A percentile compares a stretch with the other conserved stretches of the same genome.
These are phyloP conservation scores for Podila minutissima DNA, from an alignment of 192 early-diverging fungal species.

Conservation along the genomic window DNA sequence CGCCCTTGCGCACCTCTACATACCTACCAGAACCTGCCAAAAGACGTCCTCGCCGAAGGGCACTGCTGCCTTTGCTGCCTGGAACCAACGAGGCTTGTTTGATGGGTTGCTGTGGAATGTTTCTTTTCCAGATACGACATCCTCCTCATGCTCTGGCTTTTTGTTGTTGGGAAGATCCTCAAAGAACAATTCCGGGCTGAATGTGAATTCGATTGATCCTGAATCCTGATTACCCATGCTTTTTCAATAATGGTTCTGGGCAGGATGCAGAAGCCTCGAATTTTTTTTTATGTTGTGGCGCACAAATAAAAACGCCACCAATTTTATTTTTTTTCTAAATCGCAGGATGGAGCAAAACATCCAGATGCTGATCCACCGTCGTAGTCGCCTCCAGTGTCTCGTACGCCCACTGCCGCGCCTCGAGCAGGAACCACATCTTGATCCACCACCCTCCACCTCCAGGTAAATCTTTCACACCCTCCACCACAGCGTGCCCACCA, in stretches of 20 bases:
- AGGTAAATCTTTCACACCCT: conserved; percentile 58
- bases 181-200: conserved; percentile 25
- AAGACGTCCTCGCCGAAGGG: conserved; percentile 51
- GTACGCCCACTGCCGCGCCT: conserved; percentile 63
- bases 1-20: neutral
- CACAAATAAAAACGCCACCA: no score
- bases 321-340: conserved; percentile 7
- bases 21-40: conserved; percentile 59
- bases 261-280: neutral
- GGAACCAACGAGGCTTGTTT: conserved; percentile 41
- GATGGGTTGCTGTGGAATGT: neutral
- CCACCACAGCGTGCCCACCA: conserved; percentile 53
- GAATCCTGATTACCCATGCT: conserved; percentile 17
- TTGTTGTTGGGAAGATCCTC: conserved; percentile 25
- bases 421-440: conserved; percentile 71
- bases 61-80: conserved; percentile 51
- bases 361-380: conserved; percentile 32
- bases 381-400: conserved; percentile 43
- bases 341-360: conserved; percentile 37
- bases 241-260: neutral
- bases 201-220: conserved; percentile 16
- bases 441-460: conserved; percentile 59
- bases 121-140: neutral
- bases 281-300: no score
- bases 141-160: neutral